phyloP scores from a whole-genome alignment of 495 filamentous ascomycete species.

The Amphirosellinia nigrospora region DNA sequence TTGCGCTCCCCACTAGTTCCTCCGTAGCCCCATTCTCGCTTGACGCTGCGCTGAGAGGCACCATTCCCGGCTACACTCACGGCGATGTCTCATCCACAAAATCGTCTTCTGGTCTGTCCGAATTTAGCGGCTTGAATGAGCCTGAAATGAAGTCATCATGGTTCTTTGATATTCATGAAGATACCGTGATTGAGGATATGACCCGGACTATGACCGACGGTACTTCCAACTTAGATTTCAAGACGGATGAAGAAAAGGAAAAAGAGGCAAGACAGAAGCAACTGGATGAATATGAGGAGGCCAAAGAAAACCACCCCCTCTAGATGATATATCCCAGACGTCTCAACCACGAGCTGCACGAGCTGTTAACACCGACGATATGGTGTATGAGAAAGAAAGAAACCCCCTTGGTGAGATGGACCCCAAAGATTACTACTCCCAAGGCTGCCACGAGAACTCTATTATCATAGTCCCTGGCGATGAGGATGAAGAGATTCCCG shows the following conservation, averaged over 20 bases:
- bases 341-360: conserved; percentile 38
- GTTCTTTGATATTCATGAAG: conserved; percentile 96
- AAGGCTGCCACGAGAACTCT: conserved; percentile 67
- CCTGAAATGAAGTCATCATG: conserved; percentile 67
- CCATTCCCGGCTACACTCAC: conserved; percentile 62
- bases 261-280: too few relatives aligned
- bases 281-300: conserved; percentile 62
- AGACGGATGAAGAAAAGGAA: conserved; percentile 69
- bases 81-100: conserved; percentile 29
- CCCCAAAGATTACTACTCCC: conserved; percentile 73
- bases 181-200: conserved; percentile 85
- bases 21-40: conserved; percentile 71
- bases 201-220: conserved; percentile 87
- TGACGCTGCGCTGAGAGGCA: conserved; percentile 75
- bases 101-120: conserved; percentile 23
- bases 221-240: conserved; percentile 84
- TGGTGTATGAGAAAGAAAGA: conserved; percentile 61
- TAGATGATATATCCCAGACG: conserved; percentile 62
- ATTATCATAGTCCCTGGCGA: conserved; percentile 65
- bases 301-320: conserved; percentile 92
- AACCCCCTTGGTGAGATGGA: conserved; percentile 72
- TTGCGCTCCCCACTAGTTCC: conserved; percentile 41
- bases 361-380: conserved; percentile 42
- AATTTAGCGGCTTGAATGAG: conserved; percentile 37
- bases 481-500: conserved; percentile 50